Base-by-base conservation (phyloP, 768 basidiomycete genomes). In the Russula ochroleuca region DNA sequence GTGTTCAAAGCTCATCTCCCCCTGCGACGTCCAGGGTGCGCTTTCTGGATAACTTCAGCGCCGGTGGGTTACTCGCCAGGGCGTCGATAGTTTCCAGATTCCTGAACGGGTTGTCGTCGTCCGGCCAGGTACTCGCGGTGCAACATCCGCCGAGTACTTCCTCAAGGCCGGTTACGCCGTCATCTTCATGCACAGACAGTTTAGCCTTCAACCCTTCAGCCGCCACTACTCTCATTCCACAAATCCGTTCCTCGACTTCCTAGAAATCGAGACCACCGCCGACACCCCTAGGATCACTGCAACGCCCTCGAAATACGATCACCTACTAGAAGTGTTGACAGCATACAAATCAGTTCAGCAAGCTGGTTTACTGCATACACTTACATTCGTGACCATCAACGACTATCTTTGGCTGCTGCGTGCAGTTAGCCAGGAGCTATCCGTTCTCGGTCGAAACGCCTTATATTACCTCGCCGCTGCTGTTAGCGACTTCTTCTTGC, bases 381-480 rank as follows among this genome's bases (percentile, higher is more conserved):
- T 99, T 62, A 90, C 87, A 0, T 98, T 96, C 72, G 90, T 93
- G 51, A 96, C 94, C 0, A 88, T 99, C 57, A 90, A 97, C 73
- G 96, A 99, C 70, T 99, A 98, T 73, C 82, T 99, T 28, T 98
- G 91, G 86, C 78, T 97, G 8, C 77, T 99, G 47, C 85, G 90
- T 31, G 90, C 88, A 1, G 79, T 96, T 41, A 88, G 88, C 69
- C 82, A 90, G 65, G 89, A 90, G 65, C 83, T 98, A 73, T 82
- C 83, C 10, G 73, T 80, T 0, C 72, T 95, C 10, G 83, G 89
- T 2, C 75, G 89, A 57, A 81, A 79, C 54, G 87, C 88, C 5
- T 82, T 99, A 85, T 99, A 93, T 76, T 99, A 98, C 73, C 87
- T 99, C 56, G 97, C 97, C 25, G 95, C 96, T 0, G 97, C 97